Evolutionary conservation across 2,329 filamentous ascomycete species (phyloP).

Genomic region (Trematosphaeria pertusa): DNA sequence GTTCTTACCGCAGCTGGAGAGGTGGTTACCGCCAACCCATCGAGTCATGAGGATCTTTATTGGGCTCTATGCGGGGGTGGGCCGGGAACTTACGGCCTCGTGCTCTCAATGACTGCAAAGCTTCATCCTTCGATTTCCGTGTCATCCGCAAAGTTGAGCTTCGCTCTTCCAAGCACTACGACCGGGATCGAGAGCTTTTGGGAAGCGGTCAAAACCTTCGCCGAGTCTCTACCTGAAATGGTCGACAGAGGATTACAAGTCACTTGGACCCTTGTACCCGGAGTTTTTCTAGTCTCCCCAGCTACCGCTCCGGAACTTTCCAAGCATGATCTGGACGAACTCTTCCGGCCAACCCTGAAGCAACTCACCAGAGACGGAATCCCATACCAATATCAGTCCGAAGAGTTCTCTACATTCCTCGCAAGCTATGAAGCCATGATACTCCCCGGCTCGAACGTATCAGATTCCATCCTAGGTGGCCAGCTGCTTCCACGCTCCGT

Average conservation of each 20-base stretch:
- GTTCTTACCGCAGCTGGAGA: slow-evolving; percentile 26
- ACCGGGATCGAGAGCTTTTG: slow-evolving; percentile 2
- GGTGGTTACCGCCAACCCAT: slow-evolving; percentile 19
- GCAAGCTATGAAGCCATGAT: slow-evolving; percentile 10
- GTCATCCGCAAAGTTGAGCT: slow-evolving; percentile 5
- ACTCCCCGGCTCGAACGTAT: slow-evolving; percentile 4
- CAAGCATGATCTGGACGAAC: slow-evolving; percentile 5
- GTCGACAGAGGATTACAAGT: slow-evolving; percentile 1
- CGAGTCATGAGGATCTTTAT: slow-evolving; percentile 24
- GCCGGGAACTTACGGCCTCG: slow-evolving; percentile 23
- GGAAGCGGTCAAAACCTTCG: slow-evolving; percentile 1
- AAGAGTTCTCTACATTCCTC: slow-evolving; percentile 9
- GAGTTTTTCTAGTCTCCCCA: slow-evolving; percentile 3
- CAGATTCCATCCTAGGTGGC: slow-evolving; percentile 7
- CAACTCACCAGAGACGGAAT: slow-evolving; percentile 2
- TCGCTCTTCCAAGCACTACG: slow-evolving; percentile 3
- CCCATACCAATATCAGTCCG: slow-evolving; percentile 6
- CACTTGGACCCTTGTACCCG: neutral
- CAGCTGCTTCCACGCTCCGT: slow-evolving; percentile 11
- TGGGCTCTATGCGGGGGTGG: slow-evolving; percentile 35
- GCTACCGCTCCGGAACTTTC: slow-evolving; percentile 1
- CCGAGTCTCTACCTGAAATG: neutral
- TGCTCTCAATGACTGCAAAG: slow-evolving; percentile 24
- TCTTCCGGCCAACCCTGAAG: slow-evolving; percentile 3
- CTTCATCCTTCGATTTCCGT: slow-evolving; percentile 5